Conservation (phyloP, 306 rosid species). For the Malus sieversii region DNA sequence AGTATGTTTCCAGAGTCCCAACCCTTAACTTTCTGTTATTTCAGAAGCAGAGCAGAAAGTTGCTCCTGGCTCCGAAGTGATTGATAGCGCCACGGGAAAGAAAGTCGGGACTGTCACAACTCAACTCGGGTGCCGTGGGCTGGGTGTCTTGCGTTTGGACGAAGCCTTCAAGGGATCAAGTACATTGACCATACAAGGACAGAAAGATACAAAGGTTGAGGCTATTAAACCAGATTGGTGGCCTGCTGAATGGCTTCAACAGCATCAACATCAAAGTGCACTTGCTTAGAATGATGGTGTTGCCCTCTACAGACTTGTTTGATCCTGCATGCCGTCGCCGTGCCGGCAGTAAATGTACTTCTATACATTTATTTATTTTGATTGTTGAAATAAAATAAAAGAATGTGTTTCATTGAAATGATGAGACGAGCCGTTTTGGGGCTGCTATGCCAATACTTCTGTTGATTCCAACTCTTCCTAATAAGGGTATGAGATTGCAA, state of each 20-base stretch:
- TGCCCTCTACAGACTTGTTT: not conserved
- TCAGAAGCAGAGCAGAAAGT: constrained; percentile 50
- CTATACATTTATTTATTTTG: not conserved
- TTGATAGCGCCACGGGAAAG: constrained; percentile 39
- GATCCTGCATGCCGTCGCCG: not conserved
- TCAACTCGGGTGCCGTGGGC: constrained; percentile 57
- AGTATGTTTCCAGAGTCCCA: not conserved
- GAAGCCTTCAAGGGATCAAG: constrained; percentile 47
- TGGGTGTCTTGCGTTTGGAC: constrained; percentile 72
- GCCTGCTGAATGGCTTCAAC: constrained; percentile 42
- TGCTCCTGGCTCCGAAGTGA: constrained; percentile 53
- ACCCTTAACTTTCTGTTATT: constrained; percentile 12
- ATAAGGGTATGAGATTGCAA: not conserved
- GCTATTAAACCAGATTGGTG: constrained; percentile 58
- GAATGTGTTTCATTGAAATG: not conserved
- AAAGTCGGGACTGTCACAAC: constrained; percentile 63
- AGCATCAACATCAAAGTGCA: constrained; percentile 17
- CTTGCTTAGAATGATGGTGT: constrained; percentile 9
- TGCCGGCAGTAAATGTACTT: not conserved
- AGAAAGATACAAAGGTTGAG: constrained; percentile 51
- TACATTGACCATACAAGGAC: constrained; percentile 46
- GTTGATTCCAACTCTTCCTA: not conserved
- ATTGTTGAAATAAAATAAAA: not conserved
- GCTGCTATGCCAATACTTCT: not conserved
- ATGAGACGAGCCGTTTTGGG: not conserved